These are phyloP conservation scores for Penicillium capsulatum DNA, from an alignment of 2,329 filamentous ascomycete genomes.

Conservation along the genomic window DNA sequence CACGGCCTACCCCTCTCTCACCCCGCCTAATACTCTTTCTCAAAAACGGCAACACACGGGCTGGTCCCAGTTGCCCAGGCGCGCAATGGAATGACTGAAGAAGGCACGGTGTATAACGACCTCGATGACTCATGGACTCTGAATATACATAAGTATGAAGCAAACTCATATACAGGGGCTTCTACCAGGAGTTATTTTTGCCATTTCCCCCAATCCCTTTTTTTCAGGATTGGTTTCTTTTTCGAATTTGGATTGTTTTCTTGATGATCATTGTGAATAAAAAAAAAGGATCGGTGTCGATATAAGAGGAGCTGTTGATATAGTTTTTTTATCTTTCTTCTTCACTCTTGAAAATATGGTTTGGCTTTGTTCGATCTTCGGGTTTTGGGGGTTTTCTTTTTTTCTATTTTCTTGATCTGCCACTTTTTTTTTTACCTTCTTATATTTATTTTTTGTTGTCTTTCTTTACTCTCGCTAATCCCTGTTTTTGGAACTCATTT, in stretches of 20 bases:
- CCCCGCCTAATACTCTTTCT: conserved; percentile 7
- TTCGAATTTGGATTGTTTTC: conserved; percentile 6
- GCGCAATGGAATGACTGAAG: conserved; percentile 4
- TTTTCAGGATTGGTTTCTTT: too few relatives aligned
- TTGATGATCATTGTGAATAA: conserved; percentile 16
- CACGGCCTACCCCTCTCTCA: conserved; percentile 23
- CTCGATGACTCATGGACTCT: conserved; percentile 27
- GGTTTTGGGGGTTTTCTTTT: conserved; percentile 4
- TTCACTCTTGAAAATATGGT: conserved; percentile 8
- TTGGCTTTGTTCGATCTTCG: conserved; percentile 11
- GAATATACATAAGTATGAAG: conserved; percentile 15
- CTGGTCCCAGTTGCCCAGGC: conserved; percentile 14
- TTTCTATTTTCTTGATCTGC: conserved; percentile 4
- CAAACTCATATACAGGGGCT: conserved; percentile 12
- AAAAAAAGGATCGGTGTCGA: conserved; percentile 16
- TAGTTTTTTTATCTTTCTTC: too few relatives aligned
- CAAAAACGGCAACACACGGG: conserved; percentile 13
- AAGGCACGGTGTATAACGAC: conserved; percentile 18
- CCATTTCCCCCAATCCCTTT: too few relatives aligned
- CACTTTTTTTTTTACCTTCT: conserved; percentile 4
- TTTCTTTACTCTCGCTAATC: conserved; percentile 18
- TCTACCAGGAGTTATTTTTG: conserved; percentile 16
- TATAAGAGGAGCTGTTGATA: conserved; percentile 3
- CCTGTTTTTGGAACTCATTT: too few relatives aligned
- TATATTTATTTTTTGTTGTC: conserved; percentile 16